Evolutionary conservation across 2,329 filamentous ascomycete genomes (phyloP), one percentile per base, ranked within the genome.

Genomic region (Seiridium cupressi): DNA sequence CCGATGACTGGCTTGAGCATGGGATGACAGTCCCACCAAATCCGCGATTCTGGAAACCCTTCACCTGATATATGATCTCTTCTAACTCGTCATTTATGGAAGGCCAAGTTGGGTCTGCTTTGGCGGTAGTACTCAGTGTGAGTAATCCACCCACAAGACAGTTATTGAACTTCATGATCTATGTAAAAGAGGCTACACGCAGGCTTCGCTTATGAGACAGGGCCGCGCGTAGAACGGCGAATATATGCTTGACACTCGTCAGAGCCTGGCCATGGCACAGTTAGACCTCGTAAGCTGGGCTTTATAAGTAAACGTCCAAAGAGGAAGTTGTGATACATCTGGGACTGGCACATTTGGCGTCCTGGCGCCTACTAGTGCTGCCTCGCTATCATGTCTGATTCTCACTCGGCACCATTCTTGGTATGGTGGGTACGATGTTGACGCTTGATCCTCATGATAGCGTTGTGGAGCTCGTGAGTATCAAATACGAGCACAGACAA

Each of bases 21-120:
- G 85, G 85, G 40, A 78, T 83, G 59, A 89, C 81, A 11, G 79
- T 79, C 56, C 80, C 79, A 51, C 83, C 79, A 68, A 89, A 87
- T 46, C 81, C 78, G 62, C 84, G 78, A 38, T 80, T 77, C 51
- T 78, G 76, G 66, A 85, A 83, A 3, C 83, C 84, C 40, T 77
- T 74, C 57, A 83, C 81, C 65, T 88, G 82, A 67, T 81, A 86
- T 77, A 88, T 84, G 64, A 88, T 82, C 70, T 87, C 85, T 71
- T 89, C 86, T 61, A 89, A 73, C 69, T 88, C 85, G 66, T 89
- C 86, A 18, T 79, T 79, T 10, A 77, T 67, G 2, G 83, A 80
- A 2, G 86, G 86, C 86, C 86, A 89, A 66, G 84, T 88, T 38
- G 82, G 82, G 63, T 82, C 80, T 32, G 83, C 79, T 51, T 64